Conservation (phyloP, 768 basidiomycete genomes). For the Phallus indusiatus region DNA sequence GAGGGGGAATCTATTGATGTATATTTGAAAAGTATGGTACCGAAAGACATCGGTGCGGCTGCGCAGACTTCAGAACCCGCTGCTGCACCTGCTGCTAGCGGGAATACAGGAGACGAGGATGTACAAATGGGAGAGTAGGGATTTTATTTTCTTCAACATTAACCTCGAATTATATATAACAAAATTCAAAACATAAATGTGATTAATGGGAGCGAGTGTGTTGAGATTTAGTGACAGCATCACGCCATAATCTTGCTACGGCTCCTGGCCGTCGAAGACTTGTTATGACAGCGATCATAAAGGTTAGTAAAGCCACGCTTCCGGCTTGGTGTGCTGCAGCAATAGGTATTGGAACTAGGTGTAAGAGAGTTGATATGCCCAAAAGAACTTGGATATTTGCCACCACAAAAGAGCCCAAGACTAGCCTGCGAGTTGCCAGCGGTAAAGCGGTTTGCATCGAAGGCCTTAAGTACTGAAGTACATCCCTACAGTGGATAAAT, state of each 20-base stretch:
- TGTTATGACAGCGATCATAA: slow-evolving; percentile 68
- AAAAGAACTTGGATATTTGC: slow-evolving; percentile 76
- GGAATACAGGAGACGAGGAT: slow-evolving; percentile 52
- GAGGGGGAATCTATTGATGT: slow-evolving; percentile 71
- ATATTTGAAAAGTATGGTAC: slow-evolving; percentile 71
- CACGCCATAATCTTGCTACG: slow-evolving; percentile 56
- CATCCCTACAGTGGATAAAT: slow-evolving; percentile 54
- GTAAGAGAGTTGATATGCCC: slow-evolving; percentile 75
- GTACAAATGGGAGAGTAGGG: slow-evolving; percentile 75
- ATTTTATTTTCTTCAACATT: neutral
- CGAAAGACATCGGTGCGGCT: slow-evolving; percentile 41
- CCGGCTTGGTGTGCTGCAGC: slow-evolving; percentile 96
- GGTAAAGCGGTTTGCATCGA: slow-evolving; percentile 44
- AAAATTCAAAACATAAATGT: neutral
- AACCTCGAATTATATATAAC: neutral
- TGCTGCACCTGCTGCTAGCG: slow-evolving; percentile 28
- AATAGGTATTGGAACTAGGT: slow-evolving; percentile 85
- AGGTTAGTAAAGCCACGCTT: slow-evolving; percentile 77
- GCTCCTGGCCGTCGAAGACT: slow-evolving; percentile 59
- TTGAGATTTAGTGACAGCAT: slow-evolving; percentile 18
- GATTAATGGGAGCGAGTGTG: neutral
- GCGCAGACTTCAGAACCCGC: slow-evolving; percentile 26
- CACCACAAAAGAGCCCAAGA: slow-evolving; percentile 60
- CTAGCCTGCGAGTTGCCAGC: slow-evolving; percentile 43
- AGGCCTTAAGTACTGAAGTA: slow-evolving; percentile 50